Evolutionary conservation across 208 protist species (phyloP).

Genomic region (Wallacemonas sp.): DNA sequence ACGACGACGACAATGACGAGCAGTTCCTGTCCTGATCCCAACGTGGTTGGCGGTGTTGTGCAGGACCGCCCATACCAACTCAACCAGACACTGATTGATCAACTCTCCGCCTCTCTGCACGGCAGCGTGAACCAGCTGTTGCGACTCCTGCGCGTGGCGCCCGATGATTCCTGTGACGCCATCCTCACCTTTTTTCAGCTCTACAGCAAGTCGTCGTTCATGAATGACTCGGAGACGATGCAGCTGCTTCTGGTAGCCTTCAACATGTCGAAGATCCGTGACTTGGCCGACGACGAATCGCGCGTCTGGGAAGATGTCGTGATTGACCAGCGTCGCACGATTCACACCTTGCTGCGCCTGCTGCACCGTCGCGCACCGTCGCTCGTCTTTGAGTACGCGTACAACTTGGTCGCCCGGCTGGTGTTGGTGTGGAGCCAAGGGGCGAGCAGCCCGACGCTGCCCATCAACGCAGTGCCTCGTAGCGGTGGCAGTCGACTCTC

Average conservation of each 20-base stretch:
- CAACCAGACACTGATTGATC: slow-evolving; percentile 30
- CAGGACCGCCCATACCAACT: slow-evolving; percentile 33
- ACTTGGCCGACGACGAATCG: slow-evolving; percentile 39
- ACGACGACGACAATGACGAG: no score
- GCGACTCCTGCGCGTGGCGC: slow-evolving; percentile 34
- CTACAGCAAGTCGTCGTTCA: slow-evolving; percentile 59
- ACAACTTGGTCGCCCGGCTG: slow-evolving; percentile 5
- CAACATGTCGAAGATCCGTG: slow-evolving; percentile 44
- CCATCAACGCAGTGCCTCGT: not conserved
- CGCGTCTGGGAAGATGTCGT: slow-evolving; percentile 57
- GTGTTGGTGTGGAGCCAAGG: slow-evolving; percentile 5
- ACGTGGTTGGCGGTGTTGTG: slow-evolving; percentile 22
- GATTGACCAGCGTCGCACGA: slow-evolving; percentile 64
- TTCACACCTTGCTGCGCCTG: slow-evolving; percentile 66
- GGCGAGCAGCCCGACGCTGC: not conserved
- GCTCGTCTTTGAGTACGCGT: slow-evolving; percentile 56
- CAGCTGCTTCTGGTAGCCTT: slow-evolving; percentile 55
- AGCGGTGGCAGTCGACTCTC: slow-evolving; percentile 3
- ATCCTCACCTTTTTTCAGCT: slow-evolving; percentile 55
- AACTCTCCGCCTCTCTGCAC: slow-evolving; percentile 41
- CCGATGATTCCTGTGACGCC: slow-evolving; percentile 39
- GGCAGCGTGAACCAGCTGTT: slow-evolving; percentile 47
- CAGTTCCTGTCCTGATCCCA: no score
- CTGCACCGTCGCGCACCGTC: slow-evolving; percentile 52
- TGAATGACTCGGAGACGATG: slow-evolving; percentile 50